These are phyloP conservation scores for Coprinopsis marcescibilis DNA, from an alignment of 768 basidiomycete genomes.

Conservation along the genomic window DNA sequence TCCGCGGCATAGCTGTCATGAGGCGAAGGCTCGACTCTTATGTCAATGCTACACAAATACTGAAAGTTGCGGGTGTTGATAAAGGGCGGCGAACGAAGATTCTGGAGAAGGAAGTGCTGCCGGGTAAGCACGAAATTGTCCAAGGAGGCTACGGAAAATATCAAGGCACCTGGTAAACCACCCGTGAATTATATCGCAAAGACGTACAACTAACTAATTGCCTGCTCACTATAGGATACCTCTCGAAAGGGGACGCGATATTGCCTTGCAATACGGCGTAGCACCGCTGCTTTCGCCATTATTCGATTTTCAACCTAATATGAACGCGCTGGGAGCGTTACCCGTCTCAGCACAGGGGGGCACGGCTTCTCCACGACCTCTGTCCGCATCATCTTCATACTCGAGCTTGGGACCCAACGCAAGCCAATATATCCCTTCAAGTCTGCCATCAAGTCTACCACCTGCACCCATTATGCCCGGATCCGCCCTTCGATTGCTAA, in stretches of 20 bases:
- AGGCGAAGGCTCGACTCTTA: constrained; percentile 89
- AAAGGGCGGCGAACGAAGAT: constrained; percentile 97
- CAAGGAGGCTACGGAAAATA: constrained; percentile 99
- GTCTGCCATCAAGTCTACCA: constrained; percentile 52
- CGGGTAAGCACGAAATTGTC: constrained; percentile 95
- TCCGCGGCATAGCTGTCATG: constrained; percentile 98
- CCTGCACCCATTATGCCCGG: constrained; percentile 87
- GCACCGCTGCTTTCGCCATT: constrained; percentile 81
- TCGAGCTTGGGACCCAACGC: constrained; percentile 44
- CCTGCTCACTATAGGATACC: constrained; percentile 68
- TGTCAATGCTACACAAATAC: constrained; percentile 98
- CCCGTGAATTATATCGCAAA: constrained; percentile 6
- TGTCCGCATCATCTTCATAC: constrained; percentile 66
- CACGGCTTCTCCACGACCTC: constrained; percentile 52
- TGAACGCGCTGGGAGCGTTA: constrained; percentile 63
- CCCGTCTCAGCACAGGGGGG: constrained; percentile 47
- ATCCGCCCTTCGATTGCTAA: constrained; percentile 75
- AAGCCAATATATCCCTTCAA: constrained; percentile 32
- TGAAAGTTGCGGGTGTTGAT: constrained; percentile 97
- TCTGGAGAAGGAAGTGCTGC: constrained; percentile 92
- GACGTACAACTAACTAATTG: constrained; percentile 13
- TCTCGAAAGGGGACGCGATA: constrained; percentile 87
- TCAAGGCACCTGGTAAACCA: constrained; percentile 91
- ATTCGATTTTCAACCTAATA: constrained; percentile 87
- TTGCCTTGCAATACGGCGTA: constrained; percentile 90